A percentile compares a stretch with the other conserved stretches of the same genome.
Conservation (phyloP, 179 eudicot species). For the Dionaea muscipula region DNA sequence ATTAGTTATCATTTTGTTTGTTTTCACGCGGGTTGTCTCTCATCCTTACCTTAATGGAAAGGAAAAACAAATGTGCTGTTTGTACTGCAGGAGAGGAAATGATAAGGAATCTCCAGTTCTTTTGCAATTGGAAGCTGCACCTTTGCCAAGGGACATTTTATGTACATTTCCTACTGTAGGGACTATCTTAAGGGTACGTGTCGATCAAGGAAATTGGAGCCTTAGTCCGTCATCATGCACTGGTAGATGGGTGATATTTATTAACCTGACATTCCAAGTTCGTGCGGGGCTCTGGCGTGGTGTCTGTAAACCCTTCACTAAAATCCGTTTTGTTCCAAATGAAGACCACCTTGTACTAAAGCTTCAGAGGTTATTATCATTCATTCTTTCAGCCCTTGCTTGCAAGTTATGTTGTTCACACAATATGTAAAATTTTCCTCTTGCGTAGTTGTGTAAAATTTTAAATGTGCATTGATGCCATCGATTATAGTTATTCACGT, state of each 20-base stretch:
- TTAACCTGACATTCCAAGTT: conserved; percentile 30
- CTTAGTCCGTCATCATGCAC: conserved; percentile 37
- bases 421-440: too few species aligned
- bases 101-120: conserved; percentile 52
- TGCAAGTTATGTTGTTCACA: too few species aligned
- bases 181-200: conserved; percentile 52
- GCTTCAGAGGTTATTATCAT: conserved; percentile 35
- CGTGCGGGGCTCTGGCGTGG: conserved; percentile 60
- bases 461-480: too few species aligned
- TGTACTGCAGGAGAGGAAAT: conserved; percentile 43
- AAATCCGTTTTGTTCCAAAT: conserved; percentile 43
- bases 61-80: conserved; percentile 8
- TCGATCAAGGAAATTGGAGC: conserved; percentile 30
- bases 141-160: conserved; percentile 46
- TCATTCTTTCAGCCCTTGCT: too few species aligned
- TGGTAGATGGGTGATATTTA: conserved; percentile 63
- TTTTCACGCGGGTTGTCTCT: too few species aligned
- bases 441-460: too few species aligned
- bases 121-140: conserved; percentile 40
- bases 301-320: conserved; percentile 42
- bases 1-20: too few species aligned
- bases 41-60: not conserved
- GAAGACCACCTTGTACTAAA: conserved; percentile 35
- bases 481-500: too few species aligned
- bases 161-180: conserved; percentile 61